Evolutionary conservation across 768 basidiomycete genomes (phyloP), one percentile per base, ranked within the genome.

Genomic region (Phylloporus rhodoxanthus): DNA sequence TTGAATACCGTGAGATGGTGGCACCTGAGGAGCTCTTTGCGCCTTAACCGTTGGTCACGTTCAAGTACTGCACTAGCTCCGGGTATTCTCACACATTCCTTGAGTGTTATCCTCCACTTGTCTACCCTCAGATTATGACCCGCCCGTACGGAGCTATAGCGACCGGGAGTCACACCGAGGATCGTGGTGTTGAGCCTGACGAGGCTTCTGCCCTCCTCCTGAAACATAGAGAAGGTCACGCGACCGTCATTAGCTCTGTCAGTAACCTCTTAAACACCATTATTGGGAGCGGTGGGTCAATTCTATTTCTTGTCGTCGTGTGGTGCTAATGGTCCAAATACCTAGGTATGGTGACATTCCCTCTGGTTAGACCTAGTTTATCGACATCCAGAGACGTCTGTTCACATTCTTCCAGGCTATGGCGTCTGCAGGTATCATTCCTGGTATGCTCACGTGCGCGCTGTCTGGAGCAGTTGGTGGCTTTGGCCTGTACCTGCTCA

Each of bases 211-310:
- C 85, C 11, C 69, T 91, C 48, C 72, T 91, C 26, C 51, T 48
- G 38, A 65, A 64, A 44, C 59, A 50, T 43, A 66, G 54, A 48
- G 85, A 87, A 17, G 91, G 91, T 0, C 80, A 79, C 66, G 91
- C 88, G 10, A 79, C 71, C 37, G 65, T 91, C 23, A 55, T 73
- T 17, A 87, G 86, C 55, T 82, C 81, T 43, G 75, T 89, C 45
- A 84, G 87, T 56, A 92, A 92, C 61, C 71, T 96, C 37, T 72
- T 82, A 21, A 96, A 96, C 58, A 96, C 93, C 0, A 91, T 94
- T 59, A 85, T 96, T 57, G 92, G 92, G 13, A 94, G 87, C 47
- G 91, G 91, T 82, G 65, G 59, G 78, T 75, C 25, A n/a, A 19
- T 51, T 53, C 29, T 5, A 4, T 37, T 19, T 17, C 10, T 25